Base-by-base conservation (phyloP, 345 rosid genomes). In the Odontarrhena argentea region DNA sequence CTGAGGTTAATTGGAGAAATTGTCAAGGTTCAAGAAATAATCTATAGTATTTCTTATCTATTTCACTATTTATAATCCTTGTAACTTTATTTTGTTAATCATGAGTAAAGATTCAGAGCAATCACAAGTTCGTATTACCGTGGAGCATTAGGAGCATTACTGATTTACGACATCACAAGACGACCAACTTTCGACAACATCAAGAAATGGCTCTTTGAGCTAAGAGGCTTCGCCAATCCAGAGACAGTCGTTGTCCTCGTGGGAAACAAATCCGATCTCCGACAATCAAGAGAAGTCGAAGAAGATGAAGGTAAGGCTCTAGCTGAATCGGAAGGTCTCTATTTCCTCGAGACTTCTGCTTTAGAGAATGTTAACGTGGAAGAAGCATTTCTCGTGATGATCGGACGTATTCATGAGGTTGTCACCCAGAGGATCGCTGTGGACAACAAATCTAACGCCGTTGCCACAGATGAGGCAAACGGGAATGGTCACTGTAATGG, bases 101-200 rank as follows among this genome's bases (percentile, higher is more conserved):
- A 40, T 56, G 59, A 65, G 45, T 48, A 30, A 63, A 92, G 98
- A 79, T 92, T 89, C 67, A 80, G 96, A 68, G 98, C 98, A 44
- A 92, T 92, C 1, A 92, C 96, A 9, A 89, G 95, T 62, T 92
- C 98, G 0, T 92, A 92, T 63, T 92, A 92, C 62, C 81, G 98
- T 0, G 98, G 98, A 68, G 98, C 98, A 2, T 70, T 92, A 2
- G 95, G 98, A 0, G 98, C 98, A 2, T 50, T 89, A 8, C 82
- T 92, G 0, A 92, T 87, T 0, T 92, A 92, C 55, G 96, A 89
- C 80, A 86, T 88, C 54, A 85, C 91, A 1, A 60, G 96, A 10
- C 67, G 87, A 63, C 52, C 76, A 46, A 92, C 95, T 1, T 92
- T 87, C 5, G 68, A 65, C 0, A 84, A 80, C 43, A 83, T 82